Evolutionary conservation across 1,284 basidiomycete species (phyloP), one percentile per base, ranked within the genome.

Genomic region (Irpex sp.): DNA sequence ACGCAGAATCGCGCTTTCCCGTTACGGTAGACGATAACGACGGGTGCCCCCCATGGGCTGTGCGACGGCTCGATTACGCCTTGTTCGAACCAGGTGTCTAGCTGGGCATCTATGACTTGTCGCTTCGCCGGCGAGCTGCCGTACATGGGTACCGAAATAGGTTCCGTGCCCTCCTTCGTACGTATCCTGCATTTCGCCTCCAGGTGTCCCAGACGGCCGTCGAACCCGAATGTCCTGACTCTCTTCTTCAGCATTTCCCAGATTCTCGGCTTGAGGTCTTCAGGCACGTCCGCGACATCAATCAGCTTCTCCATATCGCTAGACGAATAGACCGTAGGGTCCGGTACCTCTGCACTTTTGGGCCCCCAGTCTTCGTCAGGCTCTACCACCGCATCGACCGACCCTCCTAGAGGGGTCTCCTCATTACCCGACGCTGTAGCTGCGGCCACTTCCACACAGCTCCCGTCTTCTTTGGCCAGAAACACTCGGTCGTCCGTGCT

Each of bases 31-130:
- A 79, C 79, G 9, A 84, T 78, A 1, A 85, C 72, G 0, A 78
- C 79, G 0, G 82, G 82, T 0, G 77, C 76, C 7, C 77, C 76
- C 82, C 82, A 83, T 2, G 82, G 80, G 49, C 80, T 82, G 6
- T 71, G 67, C 1, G 81, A 84, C 9, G 77, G 77, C 69, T 82
- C 79, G 13, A 84, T 83, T 6, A 84, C 79, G 15, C 73, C 80
- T 22, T 73, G 69, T 7, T 74, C 70, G 1, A 82, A 70, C 78
- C 82, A 82, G 3, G 68, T 69, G 24, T 81, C 76, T 13, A 82
- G 68, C 66, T 82, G 80, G 20, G 79, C 70, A 24, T 82, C 78
- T 4, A 84, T 82, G 1, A 81, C 78, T 65, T 74, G 74, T 3
- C 78, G 44, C 59, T 83, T 82, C 0, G 74, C 77, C 1, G 81